phyloP scores from a whole-genome alignment of 2,329 filamentous ascomycete species.

The Nothophoma quercina region DNA sequence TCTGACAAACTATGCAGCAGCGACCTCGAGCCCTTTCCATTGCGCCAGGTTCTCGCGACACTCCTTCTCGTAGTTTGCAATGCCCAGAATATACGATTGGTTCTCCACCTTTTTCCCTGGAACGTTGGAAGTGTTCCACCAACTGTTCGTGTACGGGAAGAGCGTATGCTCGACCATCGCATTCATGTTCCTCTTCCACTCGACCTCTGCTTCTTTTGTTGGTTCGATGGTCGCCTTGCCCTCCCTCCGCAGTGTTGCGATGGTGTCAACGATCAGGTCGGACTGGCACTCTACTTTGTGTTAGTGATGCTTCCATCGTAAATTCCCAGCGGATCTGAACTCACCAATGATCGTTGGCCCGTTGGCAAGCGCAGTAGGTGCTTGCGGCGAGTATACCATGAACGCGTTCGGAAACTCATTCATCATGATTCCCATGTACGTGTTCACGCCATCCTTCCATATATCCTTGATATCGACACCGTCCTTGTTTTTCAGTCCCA shows the following conservation, averaged over 20 bases:
- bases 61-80: conserved; percentile 30
- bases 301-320: background rate
- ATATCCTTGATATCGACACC: conserved; percentile 45
- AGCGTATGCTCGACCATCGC: conserved; percentile 43
- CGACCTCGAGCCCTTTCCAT: conserved; percentile 38
- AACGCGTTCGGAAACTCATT: conserved; percentile 49
- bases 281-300: conserved; percentile 44
- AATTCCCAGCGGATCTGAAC: background rate
- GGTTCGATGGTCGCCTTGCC: conserved; percentile 46
- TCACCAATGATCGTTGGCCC: conserved; percentile 49
- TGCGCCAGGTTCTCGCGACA: conserved; percentile 28
- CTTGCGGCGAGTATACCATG: conserved; percentile 54
- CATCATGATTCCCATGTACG: conserved; percentile 51
- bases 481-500: conserved; percentile 42
- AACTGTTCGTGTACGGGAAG: conserved; percentile 50
- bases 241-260: conserved; percentile 40
- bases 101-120: conserved; percentile 53
- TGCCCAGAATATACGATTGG: conserved; percentile 49
- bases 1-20: background rate
- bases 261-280: conserved; percentile 50
- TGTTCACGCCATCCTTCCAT: conserved; percentile 49
- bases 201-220: conserved; percentile 47
- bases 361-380: conserved; percentile 55
- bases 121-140: conserved; percentile 52
- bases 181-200: conserved; percentile 50